phyloP scores from a whole-genome alignment of 805 yeast genomes.

The Yarrowia sp. region DNA sequence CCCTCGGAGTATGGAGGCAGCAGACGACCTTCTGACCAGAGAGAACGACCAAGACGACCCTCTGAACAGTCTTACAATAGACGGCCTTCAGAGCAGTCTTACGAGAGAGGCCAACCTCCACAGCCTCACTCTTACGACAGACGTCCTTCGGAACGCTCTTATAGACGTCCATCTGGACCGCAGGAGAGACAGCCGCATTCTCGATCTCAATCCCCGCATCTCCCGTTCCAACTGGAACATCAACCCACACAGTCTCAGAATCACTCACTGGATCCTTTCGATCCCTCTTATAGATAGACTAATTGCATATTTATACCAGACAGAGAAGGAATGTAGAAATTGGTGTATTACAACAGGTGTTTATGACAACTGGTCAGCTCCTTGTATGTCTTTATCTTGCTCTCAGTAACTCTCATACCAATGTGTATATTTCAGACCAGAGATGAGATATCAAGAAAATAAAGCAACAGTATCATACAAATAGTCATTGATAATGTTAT shows the following conservation, averaged over 20 bases:
- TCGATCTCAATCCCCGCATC: constrained; percentile 16
- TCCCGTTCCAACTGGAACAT: constrained; percentile 13
- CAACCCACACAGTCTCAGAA: constrained; percentile 8
- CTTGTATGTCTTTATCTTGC: too few species aligned
- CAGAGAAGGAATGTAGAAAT: too few species aligned
- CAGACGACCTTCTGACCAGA: constrained; percentile 4
- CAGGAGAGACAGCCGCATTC: background rate
- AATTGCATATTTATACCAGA: background rate
- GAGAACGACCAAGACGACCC: background rate
- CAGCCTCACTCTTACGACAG: background rate
- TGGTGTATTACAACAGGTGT: too few species aligned
- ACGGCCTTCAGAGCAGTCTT: background rate
- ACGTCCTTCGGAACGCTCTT: background rate
- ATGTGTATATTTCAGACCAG: too few species aligned
- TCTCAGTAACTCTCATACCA: too few species aligned
- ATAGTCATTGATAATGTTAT: too few species aligned
- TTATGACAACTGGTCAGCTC: too few species aligned
- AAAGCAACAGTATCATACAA: too few species aligned
- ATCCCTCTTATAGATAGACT: constrained; percentile 18
- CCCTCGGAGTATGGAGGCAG: background rate
- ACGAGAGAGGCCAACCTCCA: background rate
- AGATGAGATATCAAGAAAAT: too few species aligned
- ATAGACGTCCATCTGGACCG: background rate
- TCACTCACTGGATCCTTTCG: constrained; percentile 8
- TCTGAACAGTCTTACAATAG: background rate